Conservation (phyloP, 176 grass and related monocot species). For the Musa acuminata region DNA sequence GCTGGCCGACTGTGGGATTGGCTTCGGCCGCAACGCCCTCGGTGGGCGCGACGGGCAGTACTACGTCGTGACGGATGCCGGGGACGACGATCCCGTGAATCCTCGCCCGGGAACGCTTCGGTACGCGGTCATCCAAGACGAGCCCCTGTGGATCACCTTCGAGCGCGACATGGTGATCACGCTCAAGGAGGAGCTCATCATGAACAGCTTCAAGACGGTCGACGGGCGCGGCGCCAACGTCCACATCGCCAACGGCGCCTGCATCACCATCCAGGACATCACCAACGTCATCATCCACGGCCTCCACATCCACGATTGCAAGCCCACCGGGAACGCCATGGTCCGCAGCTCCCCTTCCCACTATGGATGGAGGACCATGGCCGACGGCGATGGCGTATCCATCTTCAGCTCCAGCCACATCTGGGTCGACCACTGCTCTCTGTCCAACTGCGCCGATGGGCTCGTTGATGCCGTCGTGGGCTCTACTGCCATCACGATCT, state of each 20-base stretch:
- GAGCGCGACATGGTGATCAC: slow-evolving; percentile 11
- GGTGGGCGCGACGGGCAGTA: neutral
- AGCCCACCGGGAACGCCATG: slow-evolving; percentile 7
- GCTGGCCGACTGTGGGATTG: slow-evolving; percentile 1
- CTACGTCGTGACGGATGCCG: slow-evolving; percentile 1
- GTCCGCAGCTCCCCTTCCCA: slow-evolving; percentile 5
- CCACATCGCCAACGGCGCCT: slow-evolving; percentile 1
- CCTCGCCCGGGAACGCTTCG: neutral
- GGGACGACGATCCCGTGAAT: slow-evolving; percentile 9
- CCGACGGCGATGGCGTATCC: slow-evolving; percentile 6
- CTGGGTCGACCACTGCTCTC: slow-evolving; percentile 11
- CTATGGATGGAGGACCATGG: slow-evolving; percentile 3
- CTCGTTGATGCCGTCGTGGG: neutral
- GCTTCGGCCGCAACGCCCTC: slow-evolving; percentile 9
- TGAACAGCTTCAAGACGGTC: slow-evolving; percentile 14
- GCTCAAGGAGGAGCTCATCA: slow-evolving; percentile 12
- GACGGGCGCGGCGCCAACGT: slow-evolving; percentile 4
- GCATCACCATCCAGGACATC: slow-evolving; percentile 5
- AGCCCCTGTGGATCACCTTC: slow-evolving; percentile 7
- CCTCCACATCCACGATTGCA: slow-evolving; percentile 6
- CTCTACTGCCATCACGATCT: slow-evolving; percentile 3
- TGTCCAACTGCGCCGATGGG: slow-evolving; percentile 7
- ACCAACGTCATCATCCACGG: slow-evolving; percentile 14
- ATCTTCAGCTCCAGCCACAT: slow-evolving; percentile 3
- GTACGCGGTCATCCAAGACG: neutral